Percentiles rank a stretch among this genome's conserved stretches.
Conservation (phyloP, 2,329 filamentous ascomycete species). For the Cadophora sp. region DNA sequence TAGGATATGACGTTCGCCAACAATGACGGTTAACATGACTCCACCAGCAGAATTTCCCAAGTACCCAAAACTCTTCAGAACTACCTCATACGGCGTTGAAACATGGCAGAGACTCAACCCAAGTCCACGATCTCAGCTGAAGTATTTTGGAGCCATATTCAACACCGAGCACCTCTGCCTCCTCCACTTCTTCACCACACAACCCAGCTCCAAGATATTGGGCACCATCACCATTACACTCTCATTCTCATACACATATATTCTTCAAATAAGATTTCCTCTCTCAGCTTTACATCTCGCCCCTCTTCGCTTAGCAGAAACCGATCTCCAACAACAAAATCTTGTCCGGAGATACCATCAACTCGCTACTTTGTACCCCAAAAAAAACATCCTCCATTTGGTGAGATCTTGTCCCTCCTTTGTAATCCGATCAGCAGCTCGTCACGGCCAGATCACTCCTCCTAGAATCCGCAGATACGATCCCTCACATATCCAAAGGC, state of each 20-base stretch:
- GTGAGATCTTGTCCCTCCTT: no score
- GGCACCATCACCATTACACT: constrained; percentile 18
- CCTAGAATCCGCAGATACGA: no score
- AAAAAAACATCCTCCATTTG: constrained; percentile 41
- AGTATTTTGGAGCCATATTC: constrained; percentile 5
- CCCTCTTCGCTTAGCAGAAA: constrained; percentile 22
- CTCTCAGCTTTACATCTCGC: constrained; percentile 46
- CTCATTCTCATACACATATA: constrained; percentile 37
- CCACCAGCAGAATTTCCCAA: background rate
- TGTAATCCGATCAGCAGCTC: no score
- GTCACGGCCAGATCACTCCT: no score
- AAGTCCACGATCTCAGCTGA: background rate
- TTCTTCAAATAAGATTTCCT: constrained; percentile 41
- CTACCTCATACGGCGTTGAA: background rate
- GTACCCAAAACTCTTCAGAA: background rate
- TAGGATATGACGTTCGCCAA: constrained; percentile 6
- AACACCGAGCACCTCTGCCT: constrained; percentile 26
- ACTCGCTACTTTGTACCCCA: constrained; percentile 42
- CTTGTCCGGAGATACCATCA: constrained; percentile 34
- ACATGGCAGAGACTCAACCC: background rate
- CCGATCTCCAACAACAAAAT: constrained; percentile 16
- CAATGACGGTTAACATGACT: background rate
- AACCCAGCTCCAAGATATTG: constrained; percentile 26
- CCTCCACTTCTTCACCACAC: constrained; percentile 31
- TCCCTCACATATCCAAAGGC: no score